Evolutionary conservation across 257 asterid genomes (phyloP).

Genomic region (Ajuga chamaepitys): DNA sequence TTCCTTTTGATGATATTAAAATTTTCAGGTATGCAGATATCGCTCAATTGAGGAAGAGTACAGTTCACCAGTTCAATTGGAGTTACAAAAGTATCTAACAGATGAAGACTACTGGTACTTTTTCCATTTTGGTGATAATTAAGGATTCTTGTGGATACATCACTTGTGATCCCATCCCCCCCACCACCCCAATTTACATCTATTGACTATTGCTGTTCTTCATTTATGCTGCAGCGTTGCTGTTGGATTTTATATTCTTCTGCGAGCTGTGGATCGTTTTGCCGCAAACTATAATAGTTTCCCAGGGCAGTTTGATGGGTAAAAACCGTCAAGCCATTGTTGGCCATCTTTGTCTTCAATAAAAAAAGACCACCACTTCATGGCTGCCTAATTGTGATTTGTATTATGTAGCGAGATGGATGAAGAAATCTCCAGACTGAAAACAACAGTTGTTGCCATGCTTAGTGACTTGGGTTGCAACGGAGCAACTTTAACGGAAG

Average conservation of each 20-base stretch:
- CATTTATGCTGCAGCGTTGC: constrained; percentile 52
- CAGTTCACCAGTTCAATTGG: constrained; percentile 61
- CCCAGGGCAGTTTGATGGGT: constrained; percentile 97
- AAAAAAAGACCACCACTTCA: neutral
- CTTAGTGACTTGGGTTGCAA: constrained; percentile 81
- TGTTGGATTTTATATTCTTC: constrained; percentile 79
- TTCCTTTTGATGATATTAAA: neutral
- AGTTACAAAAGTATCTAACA: constrained; percentile 70
- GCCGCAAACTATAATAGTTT: constrained; percentile 75
- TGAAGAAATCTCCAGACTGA: constrained; percentile 89
- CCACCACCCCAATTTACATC: constrained; percentile 5
- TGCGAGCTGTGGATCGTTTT: constrained; percentile 90
- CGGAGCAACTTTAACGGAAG: constrained; percentile 71
- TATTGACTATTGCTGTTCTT: constrained; percentile 7
- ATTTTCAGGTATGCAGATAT: constrained; percentile 80
- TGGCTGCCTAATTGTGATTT: constrained; percentile 7
- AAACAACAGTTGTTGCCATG: constrained; percentile 66
- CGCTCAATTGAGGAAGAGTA: constrained; percentile 85
- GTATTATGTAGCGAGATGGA: constrained; percentile 68
- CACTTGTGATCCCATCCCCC: neutral
- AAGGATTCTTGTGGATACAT: neutral
- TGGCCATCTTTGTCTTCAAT: neutral
- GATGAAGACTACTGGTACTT: constrained; percentile 87
- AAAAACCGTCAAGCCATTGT: constrained; percentile 15
- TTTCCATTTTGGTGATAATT: neutral